These are phyloP conservation scores for Pythium utonaiense DNA, from an alignment of 352 stramenopile species.

Conservation along the genomic window DNA sequence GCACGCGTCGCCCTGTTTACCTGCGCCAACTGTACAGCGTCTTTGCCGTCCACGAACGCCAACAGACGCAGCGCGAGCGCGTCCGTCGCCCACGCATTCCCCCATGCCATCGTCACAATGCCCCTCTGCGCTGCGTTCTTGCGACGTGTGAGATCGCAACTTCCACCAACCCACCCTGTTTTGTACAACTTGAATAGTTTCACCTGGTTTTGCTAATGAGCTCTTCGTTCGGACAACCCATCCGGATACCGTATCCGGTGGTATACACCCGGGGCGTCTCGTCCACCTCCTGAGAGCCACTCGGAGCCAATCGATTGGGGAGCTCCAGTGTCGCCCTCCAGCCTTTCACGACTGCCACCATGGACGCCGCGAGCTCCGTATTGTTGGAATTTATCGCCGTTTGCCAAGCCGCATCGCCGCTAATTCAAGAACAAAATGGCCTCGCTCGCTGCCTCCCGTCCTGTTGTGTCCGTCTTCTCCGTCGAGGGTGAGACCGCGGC, in stretches of 20 bases:
- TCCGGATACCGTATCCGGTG: constrained; percentile 15
- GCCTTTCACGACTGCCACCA: not conserved
- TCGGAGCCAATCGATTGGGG: constrained; percentile 24
- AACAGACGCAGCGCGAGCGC: constrained; percentile 30
- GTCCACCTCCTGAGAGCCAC: constrained; percentile 3
- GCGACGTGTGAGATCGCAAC: not conserved
- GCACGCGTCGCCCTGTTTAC: constrained; percentile 25
- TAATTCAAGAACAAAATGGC: constrained; percentile 46
- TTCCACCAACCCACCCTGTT: constrained; percentile 13
- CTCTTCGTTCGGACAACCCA: not conserved
- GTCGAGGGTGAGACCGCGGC: constrained; percentile 70
- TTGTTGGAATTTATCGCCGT: constrained; percentile 63
- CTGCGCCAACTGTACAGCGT: constrained; percentile 20
- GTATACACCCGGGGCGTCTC: constrained; percentile 13
- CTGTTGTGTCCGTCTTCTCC: constrained; percentile 95
- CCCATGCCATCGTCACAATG: constrained; percentile 5
- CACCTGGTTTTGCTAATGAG: constrained; percentile 9
- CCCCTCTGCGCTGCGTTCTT: not conserved
- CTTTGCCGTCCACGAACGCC: constrained; percentile 24
- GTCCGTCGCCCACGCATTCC: not conserved
- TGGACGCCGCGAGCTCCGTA: constrained; percentile 12
- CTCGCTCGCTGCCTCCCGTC: constrained; percentile 90
- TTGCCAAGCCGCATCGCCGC: constrained; percentile 46
- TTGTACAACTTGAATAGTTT: not conserved
- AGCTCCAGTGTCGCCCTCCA: no score